Base-by-base conservation (phyloP, 2,329 filamentous ascomycete species). In the Torrubiella hemipterigena region DNA sequence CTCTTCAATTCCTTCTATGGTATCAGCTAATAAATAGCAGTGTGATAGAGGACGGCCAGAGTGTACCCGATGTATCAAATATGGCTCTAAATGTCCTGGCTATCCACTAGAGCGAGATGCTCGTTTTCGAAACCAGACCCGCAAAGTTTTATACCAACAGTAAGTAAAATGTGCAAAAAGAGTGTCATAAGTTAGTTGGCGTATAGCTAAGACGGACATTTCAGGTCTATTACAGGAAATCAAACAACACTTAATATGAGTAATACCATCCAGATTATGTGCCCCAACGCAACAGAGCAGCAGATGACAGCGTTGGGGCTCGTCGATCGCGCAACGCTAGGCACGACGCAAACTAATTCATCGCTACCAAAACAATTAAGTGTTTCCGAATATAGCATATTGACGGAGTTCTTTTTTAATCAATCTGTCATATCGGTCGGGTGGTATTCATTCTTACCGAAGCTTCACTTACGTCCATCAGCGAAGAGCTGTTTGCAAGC, bases 31-130 rank as follows among this genome's bases (percentile, higher is more conserved):
- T n/a, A 11, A 14, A 14, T 7, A 11, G 4, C 17, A 30, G 28
- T 30, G 28, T 15, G 28, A 30, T 30, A 6, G 17, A 20, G 17
- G 16, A n/a, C 15, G 14, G 9, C 28, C 28, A 17, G 16, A 18
- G 28, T 30, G 28, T 14, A 18, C 5, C 17, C 28, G 28, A 20
- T 30, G 28, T 14, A 8, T 17, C 8, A 30, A 30, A 30, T 30
- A 30, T 15, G 28, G 28, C 17, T 18, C 28, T 8, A 14, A 10
- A 6, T 30, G 28, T 17, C 28, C 28, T 10, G 28, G 28, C 11
- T 30, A 30, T 17, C 28, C 28, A 12, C 4, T 20, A 15, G 28
- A 30, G 28, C 28, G 19, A 22, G 28, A 30, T 22, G 28, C 18
- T 9, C 28, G 28, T n/a, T 30, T 30, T 21, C 28, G 28, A 30